Evolutionary conservation across 768 basidiomycete genomes (phyloP).

Genomic region (Tricholoma saponaceum): DNA sequence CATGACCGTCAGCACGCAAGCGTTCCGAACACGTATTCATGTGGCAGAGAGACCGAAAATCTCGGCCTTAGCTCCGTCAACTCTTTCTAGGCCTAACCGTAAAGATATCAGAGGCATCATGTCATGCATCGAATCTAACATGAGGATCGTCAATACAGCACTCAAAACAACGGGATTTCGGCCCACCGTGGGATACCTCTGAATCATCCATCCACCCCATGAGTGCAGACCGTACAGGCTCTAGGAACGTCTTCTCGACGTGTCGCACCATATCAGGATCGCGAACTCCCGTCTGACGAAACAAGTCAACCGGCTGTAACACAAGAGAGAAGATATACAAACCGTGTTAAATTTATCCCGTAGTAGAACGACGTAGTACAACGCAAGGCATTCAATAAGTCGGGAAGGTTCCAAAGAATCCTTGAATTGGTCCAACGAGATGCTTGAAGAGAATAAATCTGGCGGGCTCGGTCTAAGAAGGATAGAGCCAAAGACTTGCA

Average conservation of each 20-base stretch:
- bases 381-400: constrained; percentile 59
- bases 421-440: constrained; percentile 42
- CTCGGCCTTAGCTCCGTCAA: constrained; percentile 31
- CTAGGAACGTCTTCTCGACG: constrained; percentile 41
- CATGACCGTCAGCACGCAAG: not conserved
- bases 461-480: constrained; percentile 56
- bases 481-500: constrained; percentile 55
- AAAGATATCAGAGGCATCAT: constrained; percentile 41
- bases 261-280: constrained; percentile 38
- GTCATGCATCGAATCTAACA: constrained; percentile 26
- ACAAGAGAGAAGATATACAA: constrained; percentile 4
- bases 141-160: not conserved
- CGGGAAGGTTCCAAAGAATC: constrained; percentile 56
- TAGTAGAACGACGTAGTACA: constrained; percentile 62
- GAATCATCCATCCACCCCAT: constrained; percentile 26
- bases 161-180: not conserved
- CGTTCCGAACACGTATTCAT: not conserved
- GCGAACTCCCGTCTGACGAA: constrained; percentile 47
- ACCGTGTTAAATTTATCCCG: constrained; percentile 60
- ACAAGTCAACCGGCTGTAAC: not conserved
- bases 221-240: constrained; percentile 38
- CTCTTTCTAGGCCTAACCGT: constrained; percentile 44
- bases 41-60: not conserved
- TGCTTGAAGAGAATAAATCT: constrained; percentile 38
- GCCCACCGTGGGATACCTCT: constrained; percentile 21